A percentile compares a stretch with the other conserved stretches of the same genome.
These are phyloP conservation scores for Apiospora sp. DNA, from an alignment of 2,329 filamentous ascomycete genomes.

Conservation along the genomic window DNA sequence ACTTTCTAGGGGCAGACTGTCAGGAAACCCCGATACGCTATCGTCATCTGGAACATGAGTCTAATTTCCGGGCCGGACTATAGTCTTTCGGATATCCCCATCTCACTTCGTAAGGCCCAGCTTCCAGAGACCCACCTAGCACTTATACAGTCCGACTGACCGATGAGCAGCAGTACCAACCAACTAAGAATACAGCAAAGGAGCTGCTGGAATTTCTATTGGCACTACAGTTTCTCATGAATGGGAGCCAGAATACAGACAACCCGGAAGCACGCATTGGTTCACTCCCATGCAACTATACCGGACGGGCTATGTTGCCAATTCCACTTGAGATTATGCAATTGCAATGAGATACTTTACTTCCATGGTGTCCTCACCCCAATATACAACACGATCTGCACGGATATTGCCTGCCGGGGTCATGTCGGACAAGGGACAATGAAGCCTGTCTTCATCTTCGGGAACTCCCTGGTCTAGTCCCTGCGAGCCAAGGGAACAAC, in stretches of 20 bases:
- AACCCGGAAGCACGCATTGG: not conserved
- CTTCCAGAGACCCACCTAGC: not conserved
- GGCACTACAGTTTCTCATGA: not conserved
- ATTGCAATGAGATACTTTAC: not conserved
- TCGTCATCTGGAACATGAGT: constrained; percentile 12
- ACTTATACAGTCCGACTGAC: not conserved
- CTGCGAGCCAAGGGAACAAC: not conserved
- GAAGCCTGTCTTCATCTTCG: not conserved
- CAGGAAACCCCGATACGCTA: not conserved
- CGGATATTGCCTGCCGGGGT: not conserved
- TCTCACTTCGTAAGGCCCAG: constrained; percentile 11
- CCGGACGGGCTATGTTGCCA: not conserved
- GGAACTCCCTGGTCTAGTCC: not conserved
- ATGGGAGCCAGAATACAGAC: not conserved
- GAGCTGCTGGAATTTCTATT: not conserved
- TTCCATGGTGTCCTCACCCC: not conserved
- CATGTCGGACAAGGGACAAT: constrained; percentile 1
- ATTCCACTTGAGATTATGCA: not conserved
- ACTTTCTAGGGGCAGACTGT: not conserved
- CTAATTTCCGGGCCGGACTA: constrained; percentile 17
- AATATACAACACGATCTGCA: not conserved
- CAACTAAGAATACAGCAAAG: not conserved
- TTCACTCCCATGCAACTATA: not conserved
- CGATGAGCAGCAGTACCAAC: not conserved
- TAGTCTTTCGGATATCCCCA: constrained; percentile 20